These are phyloP conservation scores for Angomonas ambiguus DNA, from an alignment of 208 protist genomes.

Conservation along the genomic window DNA sequence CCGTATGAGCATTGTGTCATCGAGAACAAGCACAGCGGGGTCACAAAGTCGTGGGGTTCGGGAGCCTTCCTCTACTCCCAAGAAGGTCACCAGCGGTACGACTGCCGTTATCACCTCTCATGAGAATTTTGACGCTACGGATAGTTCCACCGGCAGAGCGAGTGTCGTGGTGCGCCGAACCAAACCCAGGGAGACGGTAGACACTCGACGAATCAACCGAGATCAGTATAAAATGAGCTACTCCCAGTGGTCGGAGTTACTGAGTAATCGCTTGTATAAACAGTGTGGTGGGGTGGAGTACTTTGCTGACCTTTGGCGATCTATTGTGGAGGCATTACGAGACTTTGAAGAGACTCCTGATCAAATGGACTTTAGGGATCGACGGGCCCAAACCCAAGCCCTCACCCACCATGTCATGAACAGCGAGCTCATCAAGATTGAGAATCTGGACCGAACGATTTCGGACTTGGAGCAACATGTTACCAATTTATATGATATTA, in stretches of 20 bases:
- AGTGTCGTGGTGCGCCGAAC: not conserved
- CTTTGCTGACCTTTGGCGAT: conserved; percentile 18
- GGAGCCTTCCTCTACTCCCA: not conserved
- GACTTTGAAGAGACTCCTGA: conserved; percentile 10
- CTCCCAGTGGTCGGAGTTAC: conserved; percentile 7
- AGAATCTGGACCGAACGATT: conserved; percentile 4
- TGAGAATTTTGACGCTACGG: not conserved
- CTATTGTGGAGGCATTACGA: conserved; percentile 10
- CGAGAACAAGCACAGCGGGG: not conserved
- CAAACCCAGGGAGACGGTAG: not conserved
- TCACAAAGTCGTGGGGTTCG: not conserved
- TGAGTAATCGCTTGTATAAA: conserved; percentile 12
- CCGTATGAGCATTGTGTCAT: not conserved
- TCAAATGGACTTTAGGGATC: not conserved
- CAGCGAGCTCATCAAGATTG: conserved; percentile 3
- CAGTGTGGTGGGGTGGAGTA: conserved; percentile 14
- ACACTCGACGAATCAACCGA: not conserved
- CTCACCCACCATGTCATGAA: conserved; percentile 14
- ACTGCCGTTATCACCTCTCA: not conserved
- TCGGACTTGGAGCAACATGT: conserved; percentile 4
- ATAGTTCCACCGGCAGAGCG: not conserved
- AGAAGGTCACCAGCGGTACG: not conserved
- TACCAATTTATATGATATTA: not conserved
- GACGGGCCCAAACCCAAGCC: conserved; percentile 5
- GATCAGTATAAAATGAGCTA: conserved; percentile 6